Evolutionary conservation across 352 stramenopile species (phyloP), one percentile per base, ranked within the genome.

Genomic region (Phytophthora syringae): DNA sequence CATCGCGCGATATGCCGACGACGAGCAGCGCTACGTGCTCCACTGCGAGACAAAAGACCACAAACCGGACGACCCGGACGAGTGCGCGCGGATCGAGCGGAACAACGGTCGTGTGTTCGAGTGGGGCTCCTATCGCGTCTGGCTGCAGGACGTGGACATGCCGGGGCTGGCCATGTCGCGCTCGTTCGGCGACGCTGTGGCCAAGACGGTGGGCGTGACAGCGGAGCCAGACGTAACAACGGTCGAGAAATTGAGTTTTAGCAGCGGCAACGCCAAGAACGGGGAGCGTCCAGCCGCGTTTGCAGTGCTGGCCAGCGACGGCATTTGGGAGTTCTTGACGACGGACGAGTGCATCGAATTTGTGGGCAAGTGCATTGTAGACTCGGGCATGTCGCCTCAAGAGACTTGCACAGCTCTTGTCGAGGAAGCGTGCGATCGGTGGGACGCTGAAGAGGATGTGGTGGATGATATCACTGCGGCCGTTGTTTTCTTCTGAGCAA

Each of bases 281-380:
- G 24, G 51, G 21, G 20, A 61, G 42, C 32, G 47, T 3, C 67
- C 72, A n/a, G 58, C 70, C 5, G 77, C 73, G n/a, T 92, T 92
- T 59, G 75, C 84, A 1, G 70, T 94, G 51, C 70, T 95, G 1
- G 88, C 85, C 15, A 94, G 81, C 34, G 87, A 96, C 50, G 88
- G 88, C 20, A 76, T 96, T 22, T 95, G 88, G 87, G 87, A 95
- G 67, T 93, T 95, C 58, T 84, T 95, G 70, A 77, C 76, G 37
- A 84, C 70, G 13, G 77, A 88, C 18, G 83, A 94, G 52, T 92
- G 85, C 53, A 74, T 94, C 27, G 71, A 75, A 30, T 85, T 92
- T 58, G 77, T 92, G 9, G 56, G 71, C 52, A 51, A 63, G 49
- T 92, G 82, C 52, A 78, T 93, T 21, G 24, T 69, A 22, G 62